Evolutionary conservation across 2,329 filamentous ascomycete genomes (phyloP), one percentile per base, ranked within the genome.

Genomic region (Aschersonia sp.): DNA sequence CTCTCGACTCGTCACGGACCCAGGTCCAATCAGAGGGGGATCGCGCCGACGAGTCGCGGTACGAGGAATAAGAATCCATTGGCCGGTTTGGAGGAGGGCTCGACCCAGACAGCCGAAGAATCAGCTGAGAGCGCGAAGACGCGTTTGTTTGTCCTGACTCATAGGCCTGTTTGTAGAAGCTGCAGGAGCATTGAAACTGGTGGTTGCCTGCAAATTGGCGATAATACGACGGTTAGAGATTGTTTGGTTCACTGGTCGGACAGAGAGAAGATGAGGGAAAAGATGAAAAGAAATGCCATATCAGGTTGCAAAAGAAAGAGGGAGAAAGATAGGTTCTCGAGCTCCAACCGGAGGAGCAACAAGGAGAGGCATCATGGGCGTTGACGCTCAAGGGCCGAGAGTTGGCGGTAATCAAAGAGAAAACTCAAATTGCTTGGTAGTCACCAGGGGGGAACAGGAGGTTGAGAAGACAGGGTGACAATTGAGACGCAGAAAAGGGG

Each of bases 11-110:
- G 47, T 78, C 75, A 45, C 74, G 73, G 41, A 58, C 64, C 72
- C 74, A 77, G 41, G 61, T 66, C 48, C 76, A 72, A 47, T 77
- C 73, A 44, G 59, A 62, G 2, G 76, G 74, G 31, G 75, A 79
- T 40, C 75, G 72, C 35, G 62, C 71, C 30, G 70, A 58, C 47
- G 62, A 59, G 50, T 79, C 76, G 53, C 76, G 69, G 54, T 74
- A 75, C 32, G 71, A 67, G 51, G 62, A 62, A 52, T 76, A 77
- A 1, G 73, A 75, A 52, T 78, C 74, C 75, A 79, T 79, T 40
- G 35, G 30, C 30, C 9, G 5, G 40, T 3, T 22, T 7, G 10
- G 40, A 22, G 11, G 40, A 41, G 14, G 40, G 11, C 14, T 22
- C 5, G 40, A 14, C 40, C 10, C 10, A 7, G 9, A 41, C 40